Evolutionary conservation across 768 basidiomycete species (phyloP).

Genomic region (Termitomyces eurrhizus): DNA sequence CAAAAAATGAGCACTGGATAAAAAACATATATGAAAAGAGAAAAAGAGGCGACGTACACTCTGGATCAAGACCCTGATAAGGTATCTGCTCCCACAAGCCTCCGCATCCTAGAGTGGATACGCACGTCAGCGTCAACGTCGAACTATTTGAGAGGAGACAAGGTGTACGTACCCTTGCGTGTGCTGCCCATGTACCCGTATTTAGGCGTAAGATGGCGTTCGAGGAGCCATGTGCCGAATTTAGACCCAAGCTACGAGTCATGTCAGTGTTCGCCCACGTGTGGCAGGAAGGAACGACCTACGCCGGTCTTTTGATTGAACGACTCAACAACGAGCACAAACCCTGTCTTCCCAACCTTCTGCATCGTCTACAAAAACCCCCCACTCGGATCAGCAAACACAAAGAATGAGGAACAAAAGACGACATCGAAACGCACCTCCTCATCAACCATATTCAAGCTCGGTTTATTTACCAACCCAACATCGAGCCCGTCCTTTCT

Average conservation of each 20-base stretch:
- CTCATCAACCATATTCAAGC: slow-evolving; percentile 82
- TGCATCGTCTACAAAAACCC: slow-evolving; percentile 40
- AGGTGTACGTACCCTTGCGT: slow-evolving; percentile 56
- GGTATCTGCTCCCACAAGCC: slow-evolving; percentile 86
- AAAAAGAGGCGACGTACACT: slow-evolving; percentile 50
- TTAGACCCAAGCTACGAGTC: slow-evolving; percentile 63
- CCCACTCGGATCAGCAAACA: background rate
- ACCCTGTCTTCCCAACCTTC: slow-evolving; percentile 70
- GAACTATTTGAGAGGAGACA: no score
- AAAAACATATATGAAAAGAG: slow-evolving; percentile 6
- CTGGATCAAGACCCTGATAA: slow-evolving; percentile 74
- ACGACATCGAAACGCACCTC: slow-evolving; percentile 35
- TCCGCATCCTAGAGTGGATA: slow-evolving; percentile 36
- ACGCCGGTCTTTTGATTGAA: slow-evolving; percentile 86
- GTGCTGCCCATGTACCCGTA: slow-evolving; percentile 79
- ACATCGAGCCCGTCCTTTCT: slow-evolving; percentile 73
- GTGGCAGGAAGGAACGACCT: background rate
- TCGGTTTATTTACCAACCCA: slow-evolving; percentile 84
- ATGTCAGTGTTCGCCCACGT: background rate
- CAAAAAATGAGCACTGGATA: no score
- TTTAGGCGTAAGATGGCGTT: slow-evolving; percentile 74
- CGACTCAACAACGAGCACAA: slow-evolving; percentile 84
- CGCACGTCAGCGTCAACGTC: background rate
- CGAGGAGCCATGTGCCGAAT: slow-evolving; percentile 83
- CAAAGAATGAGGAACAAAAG: background rate